A percentile compares a stretch with the other conserved stretches of the same genome.
These are phyloP conservation scores for Guillardia theta DNA, from an alignment of 78 protist genomes.

Conservation along the genomic window DNA sequence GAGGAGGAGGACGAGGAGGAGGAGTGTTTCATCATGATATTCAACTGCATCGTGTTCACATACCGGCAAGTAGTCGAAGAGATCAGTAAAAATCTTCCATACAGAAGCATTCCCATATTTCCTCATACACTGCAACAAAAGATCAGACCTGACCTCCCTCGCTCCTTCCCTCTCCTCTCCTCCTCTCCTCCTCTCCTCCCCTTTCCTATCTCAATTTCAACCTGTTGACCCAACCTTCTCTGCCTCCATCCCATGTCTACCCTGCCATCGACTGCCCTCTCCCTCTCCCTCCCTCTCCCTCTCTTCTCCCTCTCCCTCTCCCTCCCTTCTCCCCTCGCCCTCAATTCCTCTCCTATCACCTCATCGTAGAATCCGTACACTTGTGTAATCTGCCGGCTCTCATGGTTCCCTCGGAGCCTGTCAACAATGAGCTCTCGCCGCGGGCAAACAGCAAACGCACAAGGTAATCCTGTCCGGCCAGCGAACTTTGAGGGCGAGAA, in stretches of 20 bases:
- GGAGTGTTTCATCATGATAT: constrained; percentile 1
- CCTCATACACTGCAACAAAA: constrained; percentile 50
- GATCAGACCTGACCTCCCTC: too few relatives aligned
- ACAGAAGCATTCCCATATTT: constrained; percentile 66
- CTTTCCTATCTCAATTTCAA: not conserved
- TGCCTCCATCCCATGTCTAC: not conserved
- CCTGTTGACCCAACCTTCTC: not conserved
- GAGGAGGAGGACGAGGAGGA: constrained; percentile 52
- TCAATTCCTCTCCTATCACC: not conserved
- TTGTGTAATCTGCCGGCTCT: constrained; percentile 70
- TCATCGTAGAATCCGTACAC: constrained; percentile 79
- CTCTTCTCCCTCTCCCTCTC: not conserved
- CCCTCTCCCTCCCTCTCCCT: not conserved
- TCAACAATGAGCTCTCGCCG: too few relatives aligned
- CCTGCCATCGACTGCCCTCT: not conserved
- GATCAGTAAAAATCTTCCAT: constrained; percentile 63
- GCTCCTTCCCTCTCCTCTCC: not conserved
- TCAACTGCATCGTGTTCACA: too few relatives aligned
- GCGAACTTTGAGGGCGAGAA: constrained; percentile 67
- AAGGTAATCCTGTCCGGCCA: not conserved
- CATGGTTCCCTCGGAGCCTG: constrained; percentile 90
- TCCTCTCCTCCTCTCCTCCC: not conserved
- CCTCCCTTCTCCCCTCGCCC: not conserved
- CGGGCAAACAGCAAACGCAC: not conserved
- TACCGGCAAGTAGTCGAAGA: constrained; percentile 74